phyloP scores from a whole-genome alignment of 768 basidiomycete genomes.

The Agaricus subrufescens region DNA sequence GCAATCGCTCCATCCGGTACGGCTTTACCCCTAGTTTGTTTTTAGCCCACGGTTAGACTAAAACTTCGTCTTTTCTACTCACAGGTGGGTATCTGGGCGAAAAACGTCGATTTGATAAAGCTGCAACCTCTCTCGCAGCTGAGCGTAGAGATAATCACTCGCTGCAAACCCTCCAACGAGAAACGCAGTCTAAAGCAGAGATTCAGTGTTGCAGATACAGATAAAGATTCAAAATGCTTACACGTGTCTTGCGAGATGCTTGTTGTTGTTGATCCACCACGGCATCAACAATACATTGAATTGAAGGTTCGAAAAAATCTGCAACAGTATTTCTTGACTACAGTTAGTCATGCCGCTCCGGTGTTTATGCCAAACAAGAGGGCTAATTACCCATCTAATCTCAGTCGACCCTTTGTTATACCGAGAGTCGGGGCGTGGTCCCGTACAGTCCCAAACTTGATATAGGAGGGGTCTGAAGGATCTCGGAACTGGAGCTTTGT shows the following conservation, averaged over 20 bases:
- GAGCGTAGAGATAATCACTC: slow-evolving; percentile 40
- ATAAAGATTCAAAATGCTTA: slow-evolving; percentile 1
- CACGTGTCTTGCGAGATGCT: neutral
- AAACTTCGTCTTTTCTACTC: neutral
- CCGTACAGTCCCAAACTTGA: slow-evolving; percentile 39
- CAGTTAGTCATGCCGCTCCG: neutral
- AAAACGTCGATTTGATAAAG: slow-evolving; percentile 29
- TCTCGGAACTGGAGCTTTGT: slow-evolving; percentile 42
- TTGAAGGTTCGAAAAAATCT: slow-evolving; percentile 23
- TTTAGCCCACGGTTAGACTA: neutral
- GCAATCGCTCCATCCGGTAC: slow-evolving; percentile 21
- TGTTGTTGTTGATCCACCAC: slow-evolving; percentile 13
- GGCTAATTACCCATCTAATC: slow-evolving; percentile 28
- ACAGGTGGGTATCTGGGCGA: slow-evolving; percentile 48
- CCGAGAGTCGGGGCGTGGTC: slow-evolving; percentile 34
- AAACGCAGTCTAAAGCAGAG: slow-evolving; percentile 24
- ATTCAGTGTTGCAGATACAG: neutral
- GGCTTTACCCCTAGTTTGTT: slow-evolving; percentile 17
- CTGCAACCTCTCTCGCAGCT: slow-evolving; percentile 31
- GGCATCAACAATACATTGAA: slow-evolving; percentile 19
- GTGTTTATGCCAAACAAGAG: neutral
- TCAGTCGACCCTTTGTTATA: slow-evolving; percentile 43
- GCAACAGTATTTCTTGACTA: slow-evolving; percentile 17
- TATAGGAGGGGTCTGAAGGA: slow-evolving; percentile 34
- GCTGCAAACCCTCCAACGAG: slow-evolving; percentile 53